Conservation (phyloP, 441 rosid genomes). For the Hura crepitans region DNA sequence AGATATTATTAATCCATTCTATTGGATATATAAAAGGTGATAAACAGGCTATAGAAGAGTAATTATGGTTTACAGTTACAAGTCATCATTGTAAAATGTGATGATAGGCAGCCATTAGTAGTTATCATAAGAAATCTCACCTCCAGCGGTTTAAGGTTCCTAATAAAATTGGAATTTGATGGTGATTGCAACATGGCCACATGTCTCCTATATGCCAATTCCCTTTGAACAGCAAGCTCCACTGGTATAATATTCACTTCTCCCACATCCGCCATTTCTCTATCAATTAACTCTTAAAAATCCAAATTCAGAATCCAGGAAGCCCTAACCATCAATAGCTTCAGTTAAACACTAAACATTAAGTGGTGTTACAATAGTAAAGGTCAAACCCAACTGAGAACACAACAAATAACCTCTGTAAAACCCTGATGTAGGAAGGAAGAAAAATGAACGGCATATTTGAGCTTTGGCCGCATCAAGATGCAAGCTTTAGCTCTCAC, state of each 20-base stretch:
- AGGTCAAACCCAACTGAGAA: too few species aligned
- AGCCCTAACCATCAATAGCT: too few species aligned
- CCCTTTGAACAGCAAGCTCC: slow-evolving; percentile 29
- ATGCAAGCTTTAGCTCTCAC: too few species aligned
- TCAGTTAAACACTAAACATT: too few species aligned
- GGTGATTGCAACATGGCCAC: slow-evolving; percentile 9
- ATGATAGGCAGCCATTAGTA: neutral
- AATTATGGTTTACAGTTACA: neutral
- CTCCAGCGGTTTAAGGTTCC: slow-evolving; percentile 17
- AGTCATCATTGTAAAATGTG: neutral
- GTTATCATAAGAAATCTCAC: neutral
- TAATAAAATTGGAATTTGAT: slow-evolving; percentile 1
- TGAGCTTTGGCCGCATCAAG: too few species aligned
- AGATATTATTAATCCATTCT: neutral
- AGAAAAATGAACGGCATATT: too few species aligned
- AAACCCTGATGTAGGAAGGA: too few species aligned
- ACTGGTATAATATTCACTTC: neutral
- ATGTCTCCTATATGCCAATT: slow-evolving; percentile 26
- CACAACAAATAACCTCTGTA: too few species aligned
- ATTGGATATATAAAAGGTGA: neutral
- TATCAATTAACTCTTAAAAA: neutral
- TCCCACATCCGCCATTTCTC: slow-evolving; percentile 19
- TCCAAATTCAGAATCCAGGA: neutral
- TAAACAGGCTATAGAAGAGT: neutral
- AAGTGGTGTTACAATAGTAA: too few species aligned